Percentiles rank a stretch among this genome's conserved stretches.
Conservation (phyloP, 2,329 filamentous ascomycete species). For the Arthrinium phaeospermum region DNA sequence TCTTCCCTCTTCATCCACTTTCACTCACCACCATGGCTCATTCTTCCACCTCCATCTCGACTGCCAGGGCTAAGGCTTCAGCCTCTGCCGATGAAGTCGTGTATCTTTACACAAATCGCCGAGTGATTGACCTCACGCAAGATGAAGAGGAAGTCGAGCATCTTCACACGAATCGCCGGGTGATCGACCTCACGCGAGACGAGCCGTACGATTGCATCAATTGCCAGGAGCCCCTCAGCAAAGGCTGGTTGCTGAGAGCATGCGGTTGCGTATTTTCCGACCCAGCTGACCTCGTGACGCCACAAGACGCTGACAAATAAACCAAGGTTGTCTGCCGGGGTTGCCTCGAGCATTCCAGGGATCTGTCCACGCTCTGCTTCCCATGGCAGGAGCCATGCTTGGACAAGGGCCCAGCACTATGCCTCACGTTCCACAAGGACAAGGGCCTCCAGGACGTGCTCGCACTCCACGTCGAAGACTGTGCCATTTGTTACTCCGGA, state of each 20-base stretch:
- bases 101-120: no score
- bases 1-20: not conserved
- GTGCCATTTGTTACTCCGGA: not conserved
- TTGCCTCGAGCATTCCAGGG: not conserved
- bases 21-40: not conserved
- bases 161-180: not conserved
- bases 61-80: not conserved
- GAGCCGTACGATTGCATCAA: not conserved
- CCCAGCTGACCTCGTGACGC: not conserved
- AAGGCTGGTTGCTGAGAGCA: not conserved
- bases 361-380: not conserved
- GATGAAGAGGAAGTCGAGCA: not conserved
- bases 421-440: not conserved
- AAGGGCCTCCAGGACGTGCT: not conserved
- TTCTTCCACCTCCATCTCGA: not conserved
- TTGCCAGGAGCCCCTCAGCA: not conserved
- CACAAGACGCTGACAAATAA: not conserved
- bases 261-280: not conserved
- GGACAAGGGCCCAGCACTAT: not conserved
- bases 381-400: not conserved
- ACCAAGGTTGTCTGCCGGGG: not conserved
- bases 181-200: not conserved
- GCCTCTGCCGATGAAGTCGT: not conserved
- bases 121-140: no score
- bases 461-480: not conserved